Evolutionary conservation across 1,284 basidiomycete genomes (phyloP), one percentile per base, ranked within the genome.

Genomic region (Trichosporon coremiiforme): DNA sequence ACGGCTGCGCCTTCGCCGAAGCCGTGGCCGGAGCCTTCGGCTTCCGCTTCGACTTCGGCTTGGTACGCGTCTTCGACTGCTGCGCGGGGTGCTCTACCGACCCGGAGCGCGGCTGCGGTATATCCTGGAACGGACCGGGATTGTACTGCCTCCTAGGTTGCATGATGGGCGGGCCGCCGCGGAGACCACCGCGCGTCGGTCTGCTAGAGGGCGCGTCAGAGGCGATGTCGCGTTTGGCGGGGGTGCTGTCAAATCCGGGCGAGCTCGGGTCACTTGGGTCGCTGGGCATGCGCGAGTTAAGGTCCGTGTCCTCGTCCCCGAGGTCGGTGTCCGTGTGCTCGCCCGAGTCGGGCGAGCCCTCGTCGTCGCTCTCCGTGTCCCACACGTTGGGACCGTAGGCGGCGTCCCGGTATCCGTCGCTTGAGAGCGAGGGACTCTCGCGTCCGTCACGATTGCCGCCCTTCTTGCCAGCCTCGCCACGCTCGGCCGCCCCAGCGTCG

Each of bases 331-430:
- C 41, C 15, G 41, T 45, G 17, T 45, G 41, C 41, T 17, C 41
- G 41, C 17, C 47, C 47, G n/a, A 20, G 47, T 22, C 47, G 5
- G 47, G n/a, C 15, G 8, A 2, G n/a, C 47, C 20, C 47, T 53
- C 20, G 47, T 53, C 47, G n/a, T 53, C 47, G 47, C 47, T 53
- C 47, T 53, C 47, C 47, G 47, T 53, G 47, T 53, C 47, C 47
- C 47, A 53, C 9, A 53, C 47, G 47, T 53, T 53, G 15, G 47
- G 47, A 20, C 47, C 47, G 47, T 53, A 53, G 47, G 47, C 20
- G n/a, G n/a, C 47, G n/a, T 53, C 47, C 20, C 47, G 47, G 15
- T 53, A 7, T 1, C 47, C 47, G 47, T 53, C 47, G 47, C 47
- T 53, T 6, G n/a, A 9, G 47, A 53, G 4, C 4, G 47, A 3